Conservation (phyloP, 495 filamentous ascomycete genomes). For the Penicillium argentinense region DNA sequence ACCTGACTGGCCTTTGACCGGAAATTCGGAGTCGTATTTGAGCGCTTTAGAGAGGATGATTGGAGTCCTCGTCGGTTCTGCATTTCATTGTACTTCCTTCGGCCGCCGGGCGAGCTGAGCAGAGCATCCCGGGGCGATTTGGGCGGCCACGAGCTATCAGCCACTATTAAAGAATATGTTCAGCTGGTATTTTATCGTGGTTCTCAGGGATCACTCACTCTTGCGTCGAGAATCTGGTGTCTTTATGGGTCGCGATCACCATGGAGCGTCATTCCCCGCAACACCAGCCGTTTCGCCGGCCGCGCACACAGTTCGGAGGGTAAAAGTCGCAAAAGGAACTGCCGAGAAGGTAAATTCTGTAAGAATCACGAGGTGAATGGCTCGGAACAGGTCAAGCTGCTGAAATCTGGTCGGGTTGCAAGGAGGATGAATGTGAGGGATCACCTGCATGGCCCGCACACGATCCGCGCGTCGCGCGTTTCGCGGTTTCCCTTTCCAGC, state of each 20-base stretch:
- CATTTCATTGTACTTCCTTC: slow-evolving; percentile 65
- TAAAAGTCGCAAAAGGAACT: background rate
- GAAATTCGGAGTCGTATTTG: slow-evolving; percentile 41
- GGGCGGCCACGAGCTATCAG: slow-evolving; percentile 75
- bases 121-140: slow-evolving; percentile 83
- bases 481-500: slow-evolving; percentile 24
- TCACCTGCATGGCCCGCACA: slow-evolving; percentile 21
- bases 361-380: too few species aligned
- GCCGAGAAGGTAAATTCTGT: background rate
- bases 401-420: slow-evolving; percentile 6
- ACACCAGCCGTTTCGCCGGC: slow-evolving; percentile 18
- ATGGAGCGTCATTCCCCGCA: slow-evolving; percentile 22
- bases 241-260: slow-evolving; percentile 4
- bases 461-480: slow-evolving; percentile 37
- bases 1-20: slow-evolving; percentile 34
- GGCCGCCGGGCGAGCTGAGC: slow-evolving; percentile 76
- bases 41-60: slow-evolving; percentile 61
- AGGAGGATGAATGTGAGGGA: slow-evolving; percentile 21
- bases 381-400: too few species aligned
- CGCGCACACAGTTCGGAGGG: slow-evolving; percentile 2
- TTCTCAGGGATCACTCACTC: slow-evolving; percentile 2
- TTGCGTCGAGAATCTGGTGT: background rate
- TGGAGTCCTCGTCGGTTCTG: slow-evolving; percentile 62
- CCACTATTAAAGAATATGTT: slow-evolving; percentile 25
- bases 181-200: slow-evolving; percentile 5